Percentiles rank a stretch among this genome's conserved stretches.
phyloP scores from a whole-genome alignment of 2,329 filamentous ascomycete species.

The Sodiomyces alkalinus region DNA sequence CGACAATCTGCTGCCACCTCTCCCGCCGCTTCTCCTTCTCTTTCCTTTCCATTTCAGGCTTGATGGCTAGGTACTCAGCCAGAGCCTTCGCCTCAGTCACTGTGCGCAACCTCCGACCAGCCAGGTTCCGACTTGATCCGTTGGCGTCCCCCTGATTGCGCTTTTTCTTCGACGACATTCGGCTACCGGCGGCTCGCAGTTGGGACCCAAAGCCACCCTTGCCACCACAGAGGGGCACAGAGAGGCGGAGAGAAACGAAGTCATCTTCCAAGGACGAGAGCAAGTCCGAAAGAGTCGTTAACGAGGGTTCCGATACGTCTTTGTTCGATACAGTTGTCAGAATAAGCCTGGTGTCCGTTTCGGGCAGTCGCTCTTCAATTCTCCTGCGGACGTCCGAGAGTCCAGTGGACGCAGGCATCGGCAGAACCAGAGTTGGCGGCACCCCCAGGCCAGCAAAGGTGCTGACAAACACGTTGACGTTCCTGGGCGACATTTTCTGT shows the following conservation, averaged over 20 bases:
- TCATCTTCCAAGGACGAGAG: constrained; percentile 42
- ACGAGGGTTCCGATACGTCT: constrained; percentile 41
- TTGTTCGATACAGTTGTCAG: constrained; percentile 73
- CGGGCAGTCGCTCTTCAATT: constrained; percentile 47
- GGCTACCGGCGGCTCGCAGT: constrained; percentile 86
- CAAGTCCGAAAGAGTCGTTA: constrained; percentile 42
- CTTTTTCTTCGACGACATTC: constrained; percentile 94
- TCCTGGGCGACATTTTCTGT: constrained; percentile 41
- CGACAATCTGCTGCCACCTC: constrained; percentile 79
- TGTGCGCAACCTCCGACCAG: constrained; percentile 77
- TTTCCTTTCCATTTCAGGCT: constrained; percentile 92
- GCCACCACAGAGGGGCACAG: constrained; percentile 68
- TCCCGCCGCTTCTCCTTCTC: constrained; percentile 76
- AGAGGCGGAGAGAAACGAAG: constrained; percentile 71
- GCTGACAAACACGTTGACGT: constrained; percentile 70
- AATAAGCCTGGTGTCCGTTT: constrained; percentile 45
- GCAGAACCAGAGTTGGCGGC: constrained; percentile 69
- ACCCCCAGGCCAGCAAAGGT: constrained; percentile 72
- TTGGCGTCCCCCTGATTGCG: constrained; percentile 70
- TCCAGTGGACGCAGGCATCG: constrained; percentile 48
- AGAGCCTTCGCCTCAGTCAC: constrained; percentile 91
- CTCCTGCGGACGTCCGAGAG: constrained; percentile 50
- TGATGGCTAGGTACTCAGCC: constrained; percentile 86
- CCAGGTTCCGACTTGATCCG: constrained; percentile 82
- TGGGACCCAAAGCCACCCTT: constrained; percentile 98